phyloP scores from a whole-genome alignment of 306 rosid species.

The Parietaria judaica region DNA sequence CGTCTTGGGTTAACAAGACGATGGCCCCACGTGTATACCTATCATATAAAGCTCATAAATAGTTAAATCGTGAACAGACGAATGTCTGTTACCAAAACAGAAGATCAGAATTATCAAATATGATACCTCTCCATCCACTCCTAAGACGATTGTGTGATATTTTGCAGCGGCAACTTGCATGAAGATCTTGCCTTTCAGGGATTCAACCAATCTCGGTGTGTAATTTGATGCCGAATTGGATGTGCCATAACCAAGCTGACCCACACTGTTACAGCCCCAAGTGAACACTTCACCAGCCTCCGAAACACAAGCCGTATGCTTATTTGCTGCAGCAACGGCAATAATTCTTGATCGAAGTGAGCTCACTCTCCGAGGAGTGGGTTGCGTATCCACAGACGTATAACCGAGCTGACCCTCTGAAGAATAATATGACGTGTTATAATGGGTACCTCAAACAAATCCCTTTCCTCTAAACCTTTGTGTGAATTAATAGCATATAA shows the following conservation, averaged over 20 bases:
- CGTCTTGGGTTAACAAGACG: conserved; percentile 88
- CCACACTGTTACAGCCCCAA: conserved; percentile 95
- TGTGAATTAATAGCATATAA: background rate
- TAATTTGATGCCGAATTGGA: conserved; percentile 96
- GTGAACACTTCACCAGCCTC: conserved; percentile 85
- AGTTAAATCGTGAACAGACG: background rate
- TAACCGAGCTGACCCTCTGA: conserved; percentile 99
- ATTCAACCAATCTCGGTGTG: conserved; percentile 84
- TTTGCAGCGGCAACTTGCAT: conserved; percentile 71
- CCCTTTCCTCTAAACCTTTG: too few species aligned
- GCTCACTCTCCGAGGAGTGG: conserved; percentile 89
- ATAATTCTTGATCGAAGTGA: conserved; percentile 65
- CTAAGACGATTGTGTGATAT: conserved; percentile 81
- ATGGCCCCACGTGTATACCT: conserved; percentile 99
- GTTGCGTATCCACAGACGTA: conserved; percentile 88
- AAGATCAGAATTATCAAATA: conserved; percentile 4
- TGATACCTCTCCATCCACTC: conserved; percentile 94
- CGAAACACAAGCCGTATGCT: conserved; percentile 91
- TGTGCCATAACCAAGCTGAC: conserved; percentile 97
- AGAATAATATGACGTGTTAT: background rate
- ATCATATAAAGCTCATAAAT: conserved; percentile 15
- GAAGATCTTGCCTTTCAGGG: conserved; percentile 80
- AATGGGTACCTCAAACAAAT: too few species aligned
- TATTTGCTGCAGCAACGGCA: conserved; percentile 92
- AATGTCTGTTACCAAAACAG: too few species aligned